Conservation (phyloP, 352 stramenopile genomes). For the Phytophthora colocasiae region DNA sequence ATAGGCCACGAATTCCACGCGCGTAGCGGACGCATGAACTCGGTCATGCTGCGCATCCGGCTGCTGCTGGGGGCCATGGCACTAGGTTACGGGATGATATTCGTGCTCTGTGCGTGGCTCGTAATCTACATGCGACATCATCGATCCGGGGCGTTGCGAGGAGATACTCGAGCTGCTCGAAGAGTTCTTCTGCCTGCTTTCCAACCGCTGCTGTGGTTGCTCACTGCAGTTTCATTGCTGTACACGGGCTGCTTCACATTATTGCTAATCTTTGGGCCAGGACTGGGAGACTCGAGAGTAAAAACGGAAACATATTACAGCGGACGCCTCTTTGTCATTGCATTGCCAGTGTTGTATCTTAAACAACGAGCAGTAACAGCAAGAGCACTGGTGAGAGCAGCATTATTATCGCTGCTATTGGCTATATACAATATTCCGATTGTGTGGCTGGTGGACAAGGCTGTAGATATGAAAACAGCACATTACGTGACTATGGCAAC, state of each 20-base stretch:
- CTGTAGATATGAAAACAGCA: conserved; percentile 1
- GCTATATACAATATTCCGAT: conserved; percentile 68
- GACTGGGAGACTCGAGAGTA: conserved; percentile 19
- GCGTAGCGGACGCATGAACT: conserved; percentile 21
- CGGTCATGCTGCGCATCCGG: conserved; percentile 19
- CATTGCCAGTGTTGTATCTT: conserved; percentile 74
- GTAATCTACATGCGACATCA: conserved; percentile 64
- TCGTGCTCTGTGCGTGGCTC: conserved; percentile 51
- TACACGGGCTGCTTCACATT: conserved; percentile 45
- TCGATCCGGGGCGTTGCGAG: conserved; percentile 53
- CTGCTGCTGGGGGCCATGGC: conserved; percentile 45
- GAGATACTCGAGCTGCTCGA: conserved; percentile 56
- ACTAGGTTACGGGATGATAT: conserved; percentile 54
- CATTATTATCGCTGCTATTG: conserved; percentile 52
- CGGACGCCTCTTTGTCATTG: conserved; percentile 65
- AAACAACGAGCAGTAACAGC: conserved; percentile 64
- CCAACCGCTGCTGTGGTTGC: conserved; percentile 68
- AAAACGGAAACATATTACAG: conserved; percentile 58
- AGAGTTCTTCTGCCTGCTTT: conserved; percentile 78
- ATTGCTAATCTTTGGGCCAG: conserved; percentile 19
- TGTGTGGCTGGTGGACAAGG: conserved; percentile 40
- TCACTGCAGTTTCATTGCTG: conserved; percentile 39
- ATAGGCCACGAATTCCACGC: conserved; percentile 17
- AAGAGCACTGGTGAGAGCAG: conserved; percentile 50
- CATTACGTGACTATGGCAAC: conserved; percentile 53